Evolutionary conservation across 1,139 yeast species (phyloP), one percentile per base, ranked within the genome.

Genomic region (Sugiyamaella neomexicana): DNA sequence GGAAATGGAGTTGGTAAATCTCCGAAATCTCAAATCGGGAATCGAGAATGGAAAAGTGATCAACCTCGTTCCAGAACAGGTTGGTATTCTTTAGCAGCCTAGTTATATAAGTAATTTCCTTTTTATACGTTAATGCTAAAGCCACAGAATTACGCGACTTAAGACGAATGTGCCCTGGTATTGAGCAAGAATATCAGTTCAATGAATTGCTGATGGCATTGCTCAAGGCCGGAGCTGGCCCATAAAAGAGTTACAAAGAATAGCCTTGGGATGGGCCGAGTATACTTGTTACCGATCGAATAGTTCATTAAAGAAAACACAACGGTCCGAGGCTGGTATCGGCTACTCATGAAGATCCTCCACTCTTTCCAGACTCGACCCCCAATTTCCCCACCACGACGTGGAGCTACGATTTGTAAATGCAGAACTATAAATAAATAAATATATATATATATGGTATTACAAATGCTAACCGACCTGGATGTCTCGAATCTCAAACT

Each of bases 1-100:
- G 55, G 78, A 79, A 64, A 80, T 84, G 83, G 86, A 83, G 68
- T 74, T 71, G 57, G 79, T 80, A 67, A 80, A 77, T 10, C 72
- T 81, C 47, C 75, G 75, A 43, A 77, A 77, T 64, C 60, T 77
- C 43, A 66, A 68, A 38, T 62, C 74, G 1, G 82, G 72, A 54
- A 60, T 85, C 36, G 66, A 70, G 25, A 77, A 80, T 0, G 89
- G 89, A n/a, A 79, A 77, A 63, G 82, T 86, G 27, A 70, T 76
- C 59, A 76, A 85, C 1, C 61, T 67, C 36, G 72, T 75, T 2
- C 72, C 75, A 1, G 78, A 74, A 59, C 74, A 70, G 62, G 58
- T 41, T 8, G 51, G 43, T 20, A 42, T 32, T 16, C 48, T 55
- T 37, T 53, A 13, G 23, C 6, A 34, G 13, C 15, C 23, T 29